phyloP scores from a whole-genome alignment of 148 eudicot genomes.

The Pouteria glomerata region DNA sequence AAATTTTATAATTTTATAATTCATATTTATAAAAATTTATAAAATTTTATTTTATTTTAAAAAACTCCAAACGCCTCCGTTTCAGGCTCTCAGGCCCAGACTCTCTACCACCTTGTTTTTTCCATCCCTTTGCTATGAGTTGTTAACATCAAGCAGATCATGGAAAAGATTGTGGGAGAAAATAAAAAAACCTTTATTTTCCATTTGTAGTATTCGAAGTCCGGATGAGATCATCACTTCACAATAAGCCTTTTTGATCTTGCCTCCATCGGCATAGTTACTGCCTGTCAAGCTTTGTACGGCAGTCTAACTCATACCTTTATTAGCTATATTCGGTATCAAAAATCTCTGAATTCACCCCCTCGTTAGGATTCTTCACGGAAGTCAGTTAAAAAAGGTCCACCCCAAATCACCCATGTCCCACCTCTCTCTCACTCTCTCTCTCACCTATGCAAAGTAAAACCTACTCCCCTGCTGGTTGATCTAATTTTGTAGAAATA shows the following conservation, averaged over 20 bases:
- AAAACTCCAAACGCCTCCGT: background rate
- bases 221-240: background rate
- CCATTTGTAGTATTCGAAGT: background rate
- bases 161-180: background rate
- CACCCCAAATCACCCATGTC: too few relatives aligned
- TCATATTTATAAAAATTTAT: too few relatives aligned
- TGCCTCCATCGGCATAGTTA: background rate
- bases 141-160: slow-evolving; percentile 2
- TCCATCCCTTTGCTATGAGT: background rate
- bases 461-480: too few relatives aligned
- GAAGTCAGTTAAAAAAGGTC: background rate
- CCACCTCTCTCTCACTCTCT: background rate
- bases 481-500: too few relatives aligned
- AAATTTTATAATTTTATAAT: too few relatives aligned
- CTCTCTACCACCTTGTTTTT: too few relatives aligned
- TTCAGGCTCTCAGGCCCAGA: background rate
- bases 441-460: too few relatives aligned
- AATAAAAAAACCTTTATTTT: background rate
- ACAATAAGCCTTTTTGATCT: background rate
- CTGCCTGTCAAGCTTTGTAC: background rate
- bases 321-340: background rate
- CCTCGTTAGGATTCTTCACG: background rate
- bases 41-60: background rate
- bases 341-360: background rate
- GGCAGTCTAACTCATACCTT: background rate